These are phyloP conservation scores for Amylocystis lapponica DNA, from an alignment of 768 basidiomycete genomes.

Conservation along the genomic window DNA sequence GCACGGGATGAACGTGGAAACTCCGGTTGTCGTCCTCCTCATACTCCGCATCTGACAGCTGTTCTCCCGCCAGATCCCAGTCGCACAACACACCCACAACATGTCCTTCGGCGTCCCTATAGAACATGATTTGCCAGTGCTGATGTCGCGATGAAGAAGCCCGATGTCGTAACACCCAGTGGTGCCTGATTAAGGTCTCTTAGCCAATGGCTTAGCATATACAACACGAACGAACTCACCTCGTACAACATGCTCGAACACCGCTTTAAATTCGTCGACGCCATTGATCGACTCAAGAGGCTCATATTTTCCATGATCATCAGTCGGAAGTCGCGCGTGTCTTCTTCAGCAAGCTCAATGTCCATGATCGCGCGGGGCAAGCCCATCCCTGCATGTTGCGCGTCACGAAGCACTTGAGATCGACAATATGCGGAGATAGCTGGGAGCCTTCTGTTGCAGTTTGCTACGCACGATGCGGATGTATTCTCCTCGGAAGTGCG, in stretches of 20 bases:
- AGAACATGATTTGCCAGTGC: constrained; percentile 29
- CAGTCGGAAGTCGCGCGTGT: constrained; percentile 14
- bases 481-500: not conserved
- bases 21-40: not conserved
- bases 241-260: constrained; percentile 27
- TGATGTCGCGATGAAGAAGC: constrained; percentile 28
- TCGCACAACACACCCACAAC: constrained; percentile 24
- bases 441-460: not conserved
- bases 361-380: constrained; percentile 10
- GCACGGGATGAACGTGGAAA: not conserved
- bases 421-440: constrained; percentile 3
- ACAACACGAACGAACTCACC: too few species aligned
- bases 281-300: constrained; percentile 18
- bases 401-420: constrained; percentile 2
- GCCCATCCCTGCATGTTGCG: constrained; percentile 4
- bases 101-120: constrained; percentile 3
- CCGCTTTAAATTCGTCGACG: constrained; percentile 21
- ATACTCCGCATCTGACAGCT: not conserved
- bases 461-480: not conserved
- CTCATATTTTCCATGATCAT: constrained; percentile 15
- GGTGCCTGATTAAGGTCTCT: constrained; percentile 22
- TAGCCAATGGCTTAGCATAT: too few species aligned
- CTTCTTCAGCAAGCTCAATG: not conserved
- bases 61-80: constrained; percentile 20
- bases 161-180: constrained; percentile 15